Base-by-base conservation (phyloP, 106 monocot species). In the Iris macrosiphon region DNA sequence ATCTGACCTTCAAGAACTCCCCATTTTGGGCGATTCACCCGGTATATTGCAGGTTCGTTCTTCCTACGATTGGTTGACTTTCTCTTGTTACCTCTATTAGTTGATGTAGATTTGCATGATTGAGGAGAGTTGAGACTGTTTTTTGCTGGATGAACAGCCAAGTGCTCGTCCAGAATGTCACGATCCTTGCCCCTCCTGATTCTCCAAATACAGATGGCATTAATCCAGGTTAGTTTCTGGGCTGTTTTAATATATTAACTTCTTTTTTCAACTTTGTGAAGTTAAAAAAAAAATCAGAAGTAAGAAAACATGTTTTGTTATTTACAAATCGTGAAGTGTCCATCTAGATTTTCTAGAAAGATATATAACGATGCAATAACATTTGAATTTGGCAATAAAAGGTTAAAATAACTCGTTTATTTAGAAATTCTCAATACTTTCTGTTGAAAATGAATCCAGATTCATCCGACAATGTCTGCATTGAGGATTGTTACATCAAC, bases 21-120 rank as follows among this genome's bases (percentile, higher is more conserved):
- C 96, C 96, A 17, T 90, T 83, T 55, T 89, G 85, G 95, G 66
- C 79, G 31, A 82, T 96, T 55, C 95, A 96, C 58, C 95, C 95
- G 11, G 95, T 90, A 15, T 89, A 96, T 55, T 86, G 85, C 85
- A 96, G 89, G 96, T 96, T 72, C 16, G 76, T 39, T 19, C 28
- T 37, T 22, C 18, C 22, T 23, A 35, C 3, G 34, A 22, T 45
- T 19, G 6, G 13, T 4, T 48, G 11, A 4, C 48, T 4, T 1
- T 53, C 3, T 53, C 46, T 46, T 45, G 64, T 30, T 34, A 22
- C 31, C 26, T 52, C 31, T 44, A 12, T 52, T 8, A 40, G 12
- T 17, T 31, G 41, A 39, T 24, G 21, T 20, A 55, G 52, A 47
- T 61, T 47, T 23, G 3, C 48, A 34, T 35, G 34, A 32, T 47